Conservation (phyloP, 106 monocot genomes). For the Platanthera guangdongensis region DNA sequence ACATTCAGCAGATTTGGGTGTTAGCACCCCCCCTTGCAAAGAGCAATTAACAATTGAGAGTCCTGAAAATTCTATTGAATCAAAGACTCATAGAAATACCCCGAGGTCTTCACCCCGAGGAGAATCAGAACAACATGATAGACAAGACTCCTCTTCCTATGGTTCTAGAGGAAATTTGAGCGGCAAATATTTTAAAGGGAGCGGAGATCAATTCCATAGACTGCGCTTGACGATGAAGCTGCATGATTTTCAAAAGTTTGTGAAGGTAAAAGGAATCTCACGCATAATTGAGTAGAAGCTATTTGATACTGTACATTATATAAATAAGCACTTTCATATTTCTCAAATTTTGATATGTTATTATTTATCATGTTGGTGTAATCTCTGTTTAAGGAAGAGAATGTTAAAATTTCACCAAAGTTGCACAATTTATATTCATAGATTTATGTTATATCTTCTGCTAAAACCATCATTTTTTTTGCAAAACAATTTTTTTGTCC, state of each 20-base stretch:
- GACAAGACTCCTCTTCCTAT: constrained; percentile 51
- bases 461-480: not conserved
- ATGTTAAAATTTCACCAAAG: no score
- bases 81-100: constrained; percentile 27
- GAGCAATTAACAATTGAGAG: constrained; percentile 21
- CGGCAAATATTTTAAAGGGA: constrained; percentile 55
- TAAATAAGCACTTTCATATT: not conserved
- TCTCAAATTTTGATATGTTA: no score
- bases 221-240: constrained; percentile 83
- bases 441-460: not conserved
- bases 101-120: constrained; percentile 30
- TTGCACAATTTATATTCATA: no score
- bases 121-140: constrained; percentile 23
- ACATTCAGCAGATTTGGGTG: constrained; percentile 18
- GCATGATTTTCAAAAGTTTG: constrained; percentile 63
- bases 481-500: not conserved
- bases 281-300: not conserved
- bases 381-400: no score
- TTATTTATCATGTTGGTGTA: no score
- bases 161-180: constrained; percentile 49
- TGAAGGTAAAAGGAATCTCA: constrained; percentile 48
- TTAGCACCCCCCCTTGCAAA: constrained; percentile 21
- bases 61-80: constrained; percentile 28
- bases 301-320: not conserved
- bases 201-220: constrained; percentile 40